Base-by-base conservation (phyloP, 345 rosid species). In the Linum trigynum region DNA sequence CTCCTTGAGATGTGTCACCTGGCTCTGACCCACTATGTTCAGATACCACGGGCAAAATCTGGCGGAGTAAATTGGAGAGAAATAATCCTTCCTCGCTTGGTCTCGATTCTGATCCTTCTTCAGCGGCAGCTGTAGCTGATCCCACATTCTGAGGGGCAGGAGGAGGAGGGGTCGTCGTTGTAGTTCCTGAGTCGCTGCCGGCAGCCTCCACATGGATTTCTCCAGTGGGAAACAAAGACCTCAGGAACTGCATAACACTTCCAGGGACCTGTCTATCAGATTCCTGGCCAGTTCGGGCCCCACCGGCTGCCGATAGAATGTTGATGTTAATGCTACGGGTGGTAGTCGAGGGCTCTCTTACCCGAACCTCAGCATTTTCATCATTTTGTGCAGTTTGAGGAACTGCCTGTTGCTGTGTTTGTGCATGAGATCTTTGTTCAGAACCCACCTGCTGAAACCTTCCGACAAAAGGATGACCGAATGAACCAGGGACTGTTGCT, bases 1-100 rank as follows among this genome's bases (percentile, higher is more conserved):
- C 77, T 63, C 65, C 86, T 37, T 62, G 60, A 51, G 77, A 9
- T 12, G 55, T 15, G n/a, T n/a, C 59, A 68, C 56, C 59, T 35
- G 72, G 63, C 59, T 73, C 81, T 58, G 72, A 60, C 39, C 59
- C 75, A 8, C 72, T 38, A 55, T 59, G 79, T 71, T 78, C 84
- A 63, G 86, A 69, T 56, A 88, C 68, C 43, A 73, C 5, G 7
- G 91, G 95, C 79, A 88, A 80, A 67, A 88, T 81, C 78, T 78
- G 85, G n/a, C 59, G 80, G 64, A 88, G 87, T 76, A 88, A 64
- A 76, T 79, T 78, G 10, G 91, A 88, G 61, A 88, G 74, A 70
- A 82, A 79, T 58, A 83, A 61, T 51, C 87, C 95, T 73, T 87
- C 85, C 45, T 81, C 82, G 9, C 75, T 79, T 63, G 66, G 69